Base-by-base conservation (phyloP, 129 eudicot species). In the Saussurea involucrata region DNA sequence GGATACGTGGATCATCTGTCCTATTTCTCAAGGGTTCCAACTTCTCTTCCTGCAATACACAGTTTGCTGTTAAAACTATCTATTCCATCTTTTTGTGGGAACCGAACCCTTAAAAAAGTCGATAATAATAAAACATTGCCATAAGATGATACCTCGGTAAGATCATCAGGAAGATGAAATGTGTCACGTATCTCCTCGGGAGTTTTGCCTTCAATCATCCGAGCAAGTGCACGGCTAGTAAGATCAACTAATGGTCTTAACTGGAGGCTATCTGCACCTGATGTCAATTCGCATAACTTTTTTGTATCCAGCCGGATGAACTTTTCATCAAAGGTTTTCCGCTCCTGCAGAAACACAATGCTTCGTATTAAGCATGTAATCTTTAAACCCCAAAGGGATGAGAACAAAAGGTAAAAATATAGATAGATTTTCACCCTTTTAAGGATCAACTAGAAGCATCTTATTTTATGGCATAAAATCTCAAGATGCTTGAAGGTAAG, bases 181-280 rank as follows among this genome's bases (percentile, higher is more conserved):
- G 92, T 93, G 68, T 90, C 93, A 2, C 98, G 95, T 75, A 93
- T 90, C 71, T 90, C 97, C 82, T 93, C 98, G 5, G 98, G 91
- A 78, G 93, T 83, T 82, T 90, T 93, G 36, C 98, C 98, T 86
- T 91, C 94, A 77, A 93, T 90, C 81, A 90, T 90, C 76, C 97
- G 83, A 71, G 98, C 98, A 80, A 93, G 90, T 71, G 98, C 91
- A 82, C 98, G 90, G 76, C 95, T 87, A 2, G 98, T 93, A 18
- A 90, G 97, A 73, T 93, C 98, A 85, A 93, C 98, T 79, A 93
- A 84, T 44, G 98, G 98, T 76, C 86, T 90, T 71, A 93, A 69
- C 72, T 85, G 92, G 34, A 93, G 95, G 78, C 98, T 93, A 76
- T 93, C 98, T 76, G 98, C 98, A 78, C 92, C 97, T 42, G 95